These are phyloP conservation scores for Yamadazyma triangularis DNA, from an alignment of 1,139 yeast species.

Conservation along the genomic window DNA sequence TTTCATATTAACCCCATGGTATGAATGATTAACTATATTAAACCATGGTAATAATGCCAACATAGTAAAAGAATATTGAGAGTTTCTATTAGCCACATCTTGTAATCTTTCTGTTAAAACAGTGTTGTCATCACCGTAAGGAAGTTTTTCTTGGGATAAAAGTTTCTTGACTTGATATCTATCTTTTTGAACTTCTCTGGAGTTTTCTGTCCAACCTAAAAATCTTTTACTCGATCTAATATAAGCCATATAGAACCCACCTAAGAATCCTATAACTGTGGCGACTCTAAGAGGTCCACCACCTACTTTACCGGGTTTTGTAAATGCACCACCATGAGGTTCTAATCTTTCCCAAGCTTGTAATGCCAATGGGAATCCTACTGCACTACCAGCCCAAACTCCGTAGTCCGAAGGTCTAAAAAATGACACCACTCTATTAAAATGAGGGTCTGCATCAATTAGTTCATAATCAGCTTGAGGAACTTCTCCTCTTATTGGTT, in stretches of 20 bases:
- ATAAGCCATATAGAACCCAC: conserved; percentile 72
- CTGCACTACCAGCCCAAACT: conserved; percentile 61
- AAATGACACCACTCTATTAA: conserved; percentile 66
- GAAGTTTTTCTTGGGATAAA: conserved; percentile 62
- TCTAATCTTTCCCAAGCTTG: conserved; percentile 60
- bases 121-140: conserved; percentile 59
- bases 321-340: conserved; percentile 57
- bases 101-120: conserved; percentile 66
- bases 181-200: conserved; percentile 67
- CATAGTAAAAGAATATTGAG: conserved; percentile 64
- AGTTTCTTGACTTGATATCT: conserved; percentile 69
- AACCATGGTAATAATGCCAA: conserved; percentile 76
- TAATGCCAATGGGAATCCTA: conserved; percentile 59
- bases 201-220: conserved; percentile 75
- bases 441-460: conserved; percentile 80
- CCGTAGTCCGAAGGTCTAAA: conserved; percentile 67
- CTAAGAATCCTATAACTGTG: conserved; percentile 57
- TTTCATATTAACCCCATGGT: conserved; percentile 72
- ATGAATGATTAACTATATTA: conserved; percentile 76
- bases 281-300: conserved; percentile 57
- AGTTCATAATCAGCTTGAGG: conserved; percentile 44
- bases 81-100: conserved; percentile 74
- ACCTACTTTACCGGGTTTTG: conserved; percentile 50
- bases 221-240: conserved; percentile 64
- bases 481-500: conserved; percentile 43